Percentiles rank a stretch among this genome's conserved stretches.
phyloP scores from a whole-genome alignment of 2,329 filamentous ascomycete species.

The Zymoseptoria pseudotritici region DNA sequence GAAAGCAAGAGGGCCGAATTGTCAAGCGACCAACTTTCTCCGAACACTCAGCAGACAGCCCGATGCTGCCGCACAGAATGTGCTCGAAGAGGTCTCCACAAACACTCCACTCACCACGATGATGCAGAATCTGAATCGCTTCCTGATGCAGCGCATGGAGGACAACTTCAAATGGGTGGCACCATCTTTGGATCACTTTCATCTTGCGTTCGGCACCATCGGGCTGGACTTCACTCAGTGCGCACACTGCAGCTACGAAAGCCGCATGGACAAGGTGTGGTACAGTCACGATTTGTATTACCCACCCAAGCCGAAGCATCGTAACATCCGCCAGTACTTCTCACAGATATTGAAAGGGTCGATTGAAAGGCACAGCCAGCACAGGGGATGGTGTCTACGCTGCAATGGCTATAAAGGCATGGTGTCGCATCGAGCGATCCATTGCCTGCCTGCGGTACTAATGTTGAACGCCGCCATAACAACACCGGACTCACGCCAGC shows the following conservation, averaged over 20 bases:
- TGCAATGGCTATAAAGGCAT: constrained; percentile 89
- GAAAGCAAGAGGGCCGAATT: constrained; percentile 88
- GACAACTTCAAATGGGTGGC: constrained; percentile 56
- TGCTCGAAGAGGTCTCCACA: constrained; percentile 76
- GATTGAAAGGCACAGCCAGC: constrained; percentile 80
- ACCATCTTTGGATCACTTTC: constrained; percentile 54
- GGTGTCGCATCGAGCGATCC: constrained; percentile 74
- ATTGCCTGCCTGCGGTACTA: constrained; percentile 73
- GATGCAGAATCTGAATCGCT: constrained; percentile 78
- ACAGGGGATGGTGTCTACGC: constrained; percentile 85
- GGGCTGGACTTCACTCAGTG: constrained; percentile 72
- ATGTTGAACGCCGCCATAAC: constrained; percentile 77
- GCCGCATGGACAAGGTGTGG: constrained; percentile 67
- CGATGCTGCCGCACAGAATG: constrained; percentile 66
- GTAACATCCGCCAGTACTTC: constrained; percentile 45
- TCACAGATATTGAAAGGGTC: constrained; percentile 88
- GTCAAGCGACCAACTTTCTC: constrained; percentile 89
- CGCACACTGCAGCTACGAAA: constrained; percentile 80
- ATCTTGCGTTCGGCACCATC: constrained; percentile 64
- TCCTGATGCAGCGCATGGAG: constrained; percentile 70
- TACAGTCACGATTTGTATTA: constrained; percentile 84
- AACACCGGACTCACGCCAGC: constrained; percentile 62
- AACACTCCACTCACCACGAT: constrained; percentile 68
- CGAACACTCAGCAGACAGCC: constrained; percentile 81
- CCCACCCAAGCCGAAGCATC: constrained; percentile 42